phyloP scores from a whole-genome alignment of 2,329 filamentous ascomycete genomes.

The Penicillium sp. region DNA sequence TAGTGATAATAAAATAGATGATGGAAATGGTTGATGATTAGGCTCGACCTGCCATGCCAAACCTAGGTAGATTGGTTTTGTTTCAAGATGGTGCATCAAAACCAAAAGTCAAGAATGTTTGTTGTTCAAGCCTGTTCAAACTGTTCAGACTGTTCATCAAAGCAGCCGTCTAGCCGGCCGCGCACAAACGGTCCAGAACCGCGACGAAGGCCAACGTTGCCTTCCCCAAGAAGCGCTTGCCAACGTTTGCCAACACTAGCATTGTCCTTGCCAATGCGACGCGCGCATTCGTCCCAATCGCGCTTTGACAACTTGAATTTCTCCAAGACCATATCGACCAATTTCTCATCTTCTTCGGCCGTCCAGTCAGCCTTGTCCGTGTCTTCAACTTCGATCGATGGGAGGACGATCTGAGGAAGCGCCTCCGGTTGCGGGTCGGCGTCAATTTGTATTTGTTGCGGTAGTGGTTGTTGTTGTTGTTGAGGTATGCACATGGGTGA shows the following conservation, averaged over 20 bases:
- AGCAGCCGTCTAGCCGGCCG: conserved; percentile 25
- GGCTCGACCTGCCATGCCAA: neutral
- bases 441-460: conserved; percentile 18
- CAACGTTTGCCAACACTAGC: conserved; percentile 41
- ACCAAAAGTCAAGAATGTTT: neutral
- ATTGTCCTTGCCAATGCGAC: conserved; percentile 37
- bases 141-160: conserved; percentile 15
- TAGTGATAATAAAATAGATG: neutral
- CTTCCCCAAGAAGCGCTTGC: conserved; percentile 39
- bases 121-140: conserved; percentile 18
- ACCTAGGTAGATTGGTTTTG: neutral
- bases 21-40: neutral
- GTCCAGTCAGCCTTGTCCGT: conserved; percentile 30
- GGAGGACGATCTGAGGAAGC: conserved; percentile 25
- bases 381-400: conserved; percentile 32
- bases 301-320: conserved; percentile 41
- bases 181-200: conserved; percentile 24
- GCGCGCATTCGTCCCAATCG: conserved; percentile 46
- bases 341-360: conserved; percentile 37
- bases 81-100: neutral
- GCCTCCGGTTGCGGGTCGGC: conserved; percentile 2
- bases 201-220: conserved; percentile 39
- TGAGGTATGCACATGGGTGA: neutral
- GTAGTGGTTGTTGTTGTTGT: conserved; percentile 26
- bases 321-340: conserved; percentile 43